Conservation (phyloP, 495 filamentous ascomycete species). For the Neohortaea acidophila region DNA sequence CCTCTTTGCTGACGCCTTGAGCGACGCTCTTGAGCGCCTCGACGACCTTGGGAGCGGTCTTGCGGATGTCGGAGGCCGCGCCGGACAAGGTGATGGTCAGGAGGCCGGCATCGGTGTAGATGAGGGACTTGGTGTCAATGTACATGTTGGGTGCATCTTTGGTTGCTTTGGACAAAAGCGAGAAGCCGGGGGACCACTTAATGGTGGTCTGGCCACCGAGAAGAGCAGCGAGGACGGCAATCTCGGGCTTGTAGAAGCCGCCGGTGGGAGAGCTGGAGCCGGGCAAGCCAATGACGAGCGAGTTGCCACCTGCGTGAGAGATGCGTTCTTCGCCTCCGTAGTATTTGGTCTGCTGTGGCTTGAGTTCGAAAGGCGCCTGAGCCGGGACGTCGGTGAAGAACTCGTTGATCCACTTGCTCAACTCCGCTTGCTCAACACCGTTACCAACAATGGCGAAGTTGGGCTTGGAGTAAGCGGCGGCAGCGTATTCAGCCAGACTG, state of each 20-base stretch:
- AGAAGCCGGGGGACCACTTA: conserved; percentile 93
- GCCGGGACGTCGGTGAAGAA: conserved; percentile 56
- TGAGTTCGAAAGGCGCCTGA: conserved; percentile 24
- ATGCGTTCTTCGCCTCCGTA: conserved; percentile 89
- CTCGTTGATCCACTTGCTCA: conserved; percentile 82
- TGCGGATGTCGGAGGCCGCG: conserved; percentile 47
- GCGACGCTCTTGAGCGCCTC: conserved; percentile 68
- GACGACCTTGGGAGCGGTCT: conserved; percentile 47
- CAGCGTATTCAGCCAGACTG: conserved; percentile 53
- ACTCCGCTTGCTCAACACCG: conserved; percentile 56
- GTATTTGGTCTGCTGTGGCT: conserved; percentile 55
- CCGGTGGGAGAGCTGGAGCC: conserved; percentile 64
- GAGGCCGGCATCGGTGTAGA: conserved; percentile 91
- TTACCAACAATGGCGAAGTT: conserved; percentile 87
- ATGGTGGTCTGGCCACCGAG: conserved; percentile 80
- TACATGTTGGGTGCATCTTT: conserved; percentile 47
- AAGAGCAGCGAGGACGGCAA: conserved; percentile 72
- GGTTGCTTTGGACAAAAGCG: conserved; percentile 64
- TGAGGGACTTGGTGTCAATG: conserved; percentile 54
- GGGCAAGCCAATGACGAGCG: conserved; percentile 80
- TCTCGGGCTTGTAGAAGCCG: conserved; percentile 70
- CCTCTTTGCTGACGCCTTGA: conserved; percentile 54
- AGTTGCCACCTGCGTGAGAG: conserved; percentile 50
- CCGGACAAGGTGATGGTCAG: conserved; percentile 68
- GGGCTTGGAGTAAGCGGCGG: conserved; percentile 64